These are phyloP conservation scores for Lyophyllum atratum DNA, from an alignment of 768 basidiomycete genomes.

Conservation along the genomic window DNA sequence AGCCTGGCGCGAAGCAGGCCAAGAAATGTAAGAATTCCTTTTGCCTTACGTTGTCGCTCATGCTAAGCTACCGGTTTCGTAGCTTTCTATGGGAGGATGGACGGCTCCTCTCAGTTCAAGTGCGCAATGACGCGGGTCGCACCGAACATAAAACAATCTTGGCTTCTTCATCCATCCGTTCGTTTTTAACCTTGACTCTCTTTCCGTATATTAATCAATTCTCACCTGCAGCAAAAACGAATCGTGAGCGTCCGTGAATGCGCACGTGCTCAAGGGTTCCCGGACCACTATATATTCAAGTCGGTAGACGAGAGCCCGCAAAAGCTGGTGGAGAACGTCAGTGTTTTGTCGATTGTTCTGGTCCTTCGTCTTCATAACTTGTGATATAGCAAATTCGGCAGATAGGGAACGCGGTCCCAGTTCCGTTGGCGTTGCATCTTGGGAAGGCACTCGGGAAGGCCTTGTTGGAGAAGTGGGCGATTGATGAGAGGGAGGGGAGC, in stretches of 20 bases:
- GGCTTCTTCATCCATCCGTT: conserved; percentile 45
- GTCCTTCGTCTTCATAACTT: conserved; percentile 3
- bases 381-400: conserved; percentile 64
- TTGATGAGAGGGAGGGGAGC: conserved; percentile 45
- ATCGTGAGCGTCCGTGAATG: conserved; percentile 66
- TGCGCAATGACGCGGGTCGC: conserved; percentile 61
- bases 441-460: conserved; percentile 51
- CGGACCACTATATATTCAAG: conserved; percentile 65
- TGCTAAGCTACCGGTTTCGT: not conserved
- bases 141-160: conserved; percentile 52
- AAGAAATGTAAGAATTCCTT: conserved; percentile 26
- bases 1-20: conserved; percentile 23
- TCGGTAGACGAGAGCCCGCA: conserved; percentile 40
- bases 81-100: conserved; percentile 62
- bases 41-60: not conserved
- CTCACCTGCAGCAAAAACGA: conserved; percentile 60
- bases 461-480: conserved; percentile 46
- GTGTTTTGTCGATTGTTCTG: conserved; percentile 19
- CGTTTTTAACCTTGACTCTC: conserved; percentile 1
- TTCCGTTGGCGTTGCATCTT: conserved; percentile 66
- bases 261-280: conserved; percentile 79
- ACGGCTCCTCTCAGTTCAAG: conserved; percentile 52
- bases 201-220: not conserved
- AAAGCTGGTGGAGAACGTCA: conserved; percentile 52
- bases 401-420: conserved; percentile 81